Base-by-base conservation (phyloP, 2,329 filamentous ascomycete species). In the Pyrenophora seminiperda region DNA sequence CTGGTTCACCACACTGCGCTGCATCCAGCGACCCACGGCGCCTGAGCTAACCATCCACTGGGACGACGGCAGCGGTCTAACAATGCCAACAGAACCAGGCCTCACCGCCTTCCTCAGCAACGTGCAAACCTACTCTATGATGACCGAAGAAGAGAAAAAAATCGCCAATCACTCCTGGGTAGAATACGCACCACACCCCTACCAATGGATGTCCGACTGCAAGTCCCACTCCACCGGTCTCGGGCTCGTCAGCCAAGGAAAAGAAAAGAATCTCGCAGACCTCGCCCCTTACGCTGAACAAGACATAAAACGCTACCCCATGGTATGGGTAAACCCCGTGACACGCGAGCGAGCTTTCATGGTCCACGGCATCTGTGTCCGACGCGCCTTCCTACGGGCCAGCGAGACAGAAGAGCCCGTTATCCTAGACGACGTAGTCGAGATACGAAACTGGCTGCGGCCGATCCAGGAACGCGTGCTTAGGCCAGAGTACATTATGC, bases 311-410 rank as follows among this genome's bases (percentile, higher is more conserved):
- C 63, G 61, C 47, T 78, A 79, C 56, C 76, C 77, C 1, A 75
- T 78, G 70, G 76, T 78, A 1, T 78, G 76, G 76, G 66, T 76
- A 7, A 79, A 78, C 46, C 76, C 77, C 0, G 63, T 67, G 2
- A 71, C 9, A 74, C 76, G 18, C 72, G 66, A 41, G 74, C 67
- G 11, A 66, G 72, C 20, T 2, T 47, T 47, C 20, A 47, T 47
- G 43, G 43, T 47, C 7, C 43, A 40, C 14, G 43, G 43, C 1
- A 47, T 47, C 5, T 47, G 43, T 19, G 43, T 39, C 11, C 27
- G 36, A 11, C 72, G 70, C 29, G 62, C 77, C 7, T 77, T 75
- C 49, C 18, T 78, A 9, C 72, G 74, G 13, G 67, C 66, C 0
- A 67, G 63, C 2, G 53, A 54, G 0, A 62, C 68, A 3, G 72